Evolutionary conservation across 2,329 filamentous ascomycete genomes (phyloP).

Genomic region (Coniella vitis): DNA sequence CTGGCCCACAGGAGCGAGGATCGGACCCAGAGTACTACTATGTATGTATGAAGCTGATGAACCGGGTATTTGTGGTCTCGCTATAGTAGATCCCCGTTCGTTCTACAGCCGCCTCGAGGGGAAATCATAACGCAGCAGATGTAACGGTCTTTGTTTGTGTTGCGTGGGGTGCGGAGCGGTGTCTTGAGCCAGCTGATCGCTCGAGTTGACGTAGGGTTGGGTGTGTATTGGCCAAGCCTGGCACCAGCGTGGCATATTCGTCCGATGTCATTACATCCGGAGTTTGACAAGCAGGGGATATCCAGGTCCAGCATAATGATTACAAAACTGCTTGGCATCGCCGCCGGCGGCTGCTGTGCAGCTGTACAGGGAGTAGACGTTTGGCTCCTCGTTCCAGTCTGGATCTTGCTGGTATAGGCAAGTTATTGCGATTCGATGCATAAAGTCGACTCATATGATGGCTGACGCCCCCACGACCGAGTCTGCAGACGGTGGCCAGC

Average conservation of each 20-base stretch:
- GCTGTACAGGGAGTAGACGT: neutral
- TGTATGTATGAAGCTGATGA: no score
- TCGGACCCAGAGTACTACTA: neutral
- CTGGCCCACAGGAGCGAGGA: neutral
- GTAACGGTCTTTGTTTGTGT: neutral
- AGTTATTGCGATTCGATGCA: neutral
- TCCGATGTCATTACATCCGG: neutral
- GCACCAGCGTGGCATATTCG: neutral
- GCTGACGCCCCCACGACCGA: no score
- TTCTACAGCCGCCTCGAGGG: neutral
- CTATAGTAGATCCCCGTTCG: neutral
- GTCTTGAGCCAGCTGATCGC: neutral
- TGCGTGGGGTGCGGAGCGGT: neutral
- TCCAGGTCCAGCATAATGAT: slow-evolving; percentile 1
- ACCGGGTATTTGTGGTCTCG: neutral
- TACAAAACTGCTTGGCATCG: neutral
- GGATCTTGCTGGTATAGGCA: no score
- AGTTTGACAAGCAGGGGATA: slow-evolving; percentile 1
- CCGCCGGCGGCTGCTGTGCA: neutral
- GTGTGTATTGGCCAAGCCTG: neutral
- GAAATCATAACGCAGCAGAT: neutral
- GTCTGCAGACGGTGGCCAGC: no score
- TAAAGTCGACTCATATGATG: neutral
- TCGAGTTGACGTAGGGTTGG: neutral
- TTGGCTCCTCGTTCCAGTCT: neutral